phyloP scores from a whole-genome alignment of 1,284 basidiomycete species.

The Boletus semigastroideus region DNA sequence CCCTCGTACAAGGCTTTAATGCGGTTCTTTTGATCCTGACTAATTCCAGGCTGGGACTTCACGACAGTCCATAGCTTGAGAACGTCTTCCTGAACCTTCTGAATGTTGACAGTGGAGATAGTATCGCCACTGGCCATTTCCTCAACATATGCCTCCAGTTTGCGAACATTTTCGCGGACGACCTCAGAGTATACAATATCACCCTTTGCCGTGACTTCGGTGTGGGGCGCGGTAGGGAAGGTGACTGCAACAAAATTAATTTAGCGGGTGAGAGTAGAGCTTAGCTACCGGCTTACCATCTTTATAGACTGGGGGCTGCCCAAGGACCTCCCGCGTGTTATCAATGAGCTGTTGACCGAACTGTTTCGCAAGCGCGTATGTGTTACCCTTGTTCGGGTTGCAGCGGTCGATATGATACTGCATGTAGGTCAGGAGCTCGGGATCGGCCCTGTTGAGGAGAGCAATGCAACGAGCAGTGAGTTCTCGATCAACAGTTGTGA shows the following conservation, averaged over 20 bases:
- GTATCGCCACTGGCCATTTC: slow-evolving; percentile 97
- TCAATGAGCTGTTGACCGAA: slow-evolving; percentile 96
- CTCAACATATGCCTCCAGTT: slow-evolving; percentile 96
- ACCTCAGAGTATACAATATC: slow-evolving; percentile 95
- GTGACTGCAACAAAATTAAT: slow-evolving; percentile 60
- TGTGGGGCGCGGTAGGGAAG: slow-evolving; percentile 96
- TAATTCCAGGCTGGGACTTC: slow-evolving; percentile 95
- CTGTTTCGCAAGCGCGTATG: slow-evolving; percentile 91
- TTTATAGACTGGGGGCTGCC: slow-evolving; percentile 86
- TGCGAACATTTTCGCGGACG: slow-evolving; percentile 92
- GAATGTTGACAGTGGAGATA: slow-evolving; percentile 84
- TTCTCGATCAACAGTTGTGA: slow-evolving; percentile 90
- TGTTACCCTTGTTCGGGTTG: slow-evolving; percentile 83
- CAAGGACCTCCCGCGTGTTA: slow-evolving; percentile 86
- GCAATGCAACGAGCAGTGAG: slow-evolving; percentile 97
- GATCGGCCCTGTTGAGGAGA: slow-evolving; percentile 96
- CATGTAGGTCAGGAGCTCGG: slow-evolving; percentile 90
- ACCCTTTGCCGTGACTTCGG: slow-evolving; percentile 90
- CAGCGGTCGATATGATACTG: slow-evolving; percentile 90
- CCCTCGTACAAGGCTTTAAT: slow-evolving; percentile 98
- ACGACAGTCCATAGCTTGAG: slow-evolving; percentile 97
- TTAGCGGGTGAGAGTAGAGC: not conserved
- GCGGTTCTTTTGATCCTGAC: slow-evolving; percentile 94
- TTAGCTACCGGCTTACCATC: slow-evolving; percentile 64
- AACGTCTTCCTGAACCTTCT: slow-evolving; percentile 96